A percentile compares a stretch with the other conserved stretches of the same genome.
Evolutionary conservation across 2,329 filamentous ascomycete genomes (phyloP).

Genomic region (Mycosphaerella sp.): DNA sequence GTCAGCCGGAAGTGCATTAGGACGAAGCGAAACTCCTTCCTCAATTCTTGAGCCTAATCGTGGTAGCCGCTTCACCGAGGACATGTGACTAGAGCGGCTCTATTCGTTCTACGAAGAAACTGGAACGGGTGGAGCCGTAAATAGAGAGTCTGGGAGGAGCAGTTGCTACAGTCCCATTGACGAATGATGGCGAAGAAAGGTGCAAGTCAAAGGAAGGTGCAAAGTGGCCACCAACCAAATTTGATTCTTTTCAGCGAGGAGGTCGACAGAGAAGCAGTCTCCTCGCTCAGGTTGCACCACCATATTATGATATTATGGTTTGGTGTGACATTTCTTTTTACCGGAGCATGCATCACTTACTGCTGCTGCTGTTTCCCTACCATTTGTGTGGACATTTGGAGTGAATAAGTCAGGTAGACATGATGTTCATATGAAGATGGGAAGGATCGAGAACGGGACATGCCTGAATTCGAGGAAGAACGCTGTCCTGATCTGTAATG

Average conservation of each 20-base stretch:
- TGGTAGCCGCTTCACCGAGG: slow-evolving; percentile 26
- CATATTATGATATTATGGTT: slow-evolving; percentile 10
- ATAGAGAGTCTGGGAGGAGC: slow-evolving; percentile 1
- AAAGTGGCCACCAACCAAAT: background rate
- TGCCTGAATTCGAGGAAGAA: background rate
- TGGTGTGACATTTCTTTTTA: background rate
- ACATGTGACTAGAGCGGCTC: slow-evolving; percentile 22
- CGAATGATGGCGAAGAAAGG: background rate
- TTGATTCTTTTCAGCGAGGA: background rate
- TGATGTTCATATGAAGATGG: slow-evolving; percentile 3
- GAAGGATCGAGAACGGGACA: background rate
- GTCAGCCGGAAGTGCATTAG: slow-evolving; percentile 8
- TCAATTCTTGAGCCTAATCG: slow-evolving; percentile 17
- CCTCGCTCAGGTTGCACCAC: background rate
- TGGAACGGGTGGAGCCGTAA: slow-evolving; percentile 6
- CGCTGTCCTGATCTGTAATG: background rate
- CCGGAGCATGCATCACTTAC: background rate
- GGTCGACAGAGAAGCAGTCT: background rate
- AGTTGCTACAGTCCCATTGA: slow-evolving; percentile 6
- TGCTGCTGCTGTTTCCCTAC: background rate
- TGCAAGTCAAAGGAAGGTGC: background rate
- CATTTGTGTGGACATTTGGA: slow-evolving; percentile 6
- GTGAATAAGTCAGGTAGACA: background rate
- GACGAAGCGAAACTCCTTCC: slow-evolving; percentile 19
- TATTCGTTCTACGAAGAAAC: slow-evolving; percentile 6